Evolutionary conservation across 345 rosid genomes (phyloP), one percentile per base, ranked within the genome.

Genomic region (Barbarea vulgaris): DNA sequence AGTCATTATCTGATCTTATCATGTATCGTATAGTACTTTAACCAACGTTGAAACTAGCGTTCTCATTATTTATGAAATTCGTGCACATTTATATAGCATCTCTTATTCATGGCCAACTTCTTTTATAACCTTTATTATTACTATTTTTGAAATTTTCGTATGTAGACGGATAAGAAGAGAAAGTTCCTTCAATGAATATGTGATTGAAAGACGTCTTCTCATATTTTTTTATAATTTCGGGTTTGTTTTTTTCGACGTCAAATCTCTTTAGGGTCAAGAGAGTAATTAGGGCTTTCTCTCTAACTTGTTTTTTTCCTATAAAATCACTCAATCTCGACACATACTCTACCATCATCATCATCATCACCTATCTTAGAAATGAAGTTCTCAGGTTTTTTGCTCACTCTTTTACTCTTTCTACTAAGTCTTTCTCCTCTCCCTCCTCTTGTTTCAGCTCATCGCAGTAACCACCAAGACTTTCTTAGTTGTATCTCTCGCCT

Each of bases 401-500:
- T 65, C n/a, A 47, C 73, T 47, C 42, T 67, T 22, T 39, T 68
- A 21, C 17, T 39, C 46, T n/a, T 76, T 52, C 55, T 50, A 12
- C 51, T 76, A 8, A 56, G 13, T 74, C 51, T 67, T 58, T 48
- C 61, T 48, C 48, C 58, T 47, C 53, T 41, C 51, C 25, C 46
- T 9, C 4, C 22, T 42, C 48, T 9, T 7, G 27, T 44, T 64
- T 30, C 64, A 53, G 21, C 71, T 55, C 64, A 28, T 15, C 30
- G 12, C 14, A 52, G 24, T 25, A 76, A 41, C 28, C 63, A 60
- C 31, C 55, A 31, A n/a, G 47, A 51, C 56, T 76, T 76, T n/a
- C 69, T 76, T 17, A 24, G 28, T 4, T 76, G 79, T 42, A 63
- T 76, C 46, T 68, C 74, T 69, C 56, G 18, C 63, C 39, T 21